Base-by-base conservation (phyloP, 805 yeast species). In the Blastobotrys americana region DNA sequence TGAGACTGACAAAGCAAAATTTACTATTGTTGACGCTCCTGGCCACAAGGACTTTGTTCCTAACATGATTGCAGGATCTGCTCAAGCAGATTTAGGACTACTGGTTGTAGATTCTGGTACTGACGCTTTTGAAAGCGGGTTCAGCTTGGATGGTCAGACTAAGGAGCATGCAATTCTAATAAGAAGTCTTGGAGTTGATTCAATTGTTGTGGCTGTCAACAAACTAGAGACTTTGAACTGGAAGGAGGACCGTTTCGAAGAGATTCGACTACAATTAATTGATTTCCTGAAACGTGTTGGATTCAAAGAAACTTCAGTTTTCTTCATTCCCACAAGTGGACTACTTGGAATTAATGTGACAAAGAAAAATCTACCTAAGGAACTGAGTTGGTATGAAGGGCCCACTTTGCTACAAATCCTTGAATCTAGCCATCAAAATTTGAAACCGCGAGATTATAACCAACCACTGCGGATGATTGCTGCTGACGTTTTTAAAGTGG, bases 11-110 rank as follows among this genome's bases (percentile, higher is more conserved):
- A 59, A 54, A 2, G 69, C 78, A 4, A 64, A 71, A 39, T 82
- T 80, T 58, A 79, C 86, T 0, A 80, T 87, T 3, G 77, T 84
- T 44, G 94, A 84, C 65, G 88, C 94, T 0, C 94, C 94, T 0
- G 94, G 94, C 0, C 94, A 84, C 61, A 71, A 73, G 48, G 93
- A 84, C 56, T 84, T 82, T 60, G 84, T 84, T 25, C 94, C 94
- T 3, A 85, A 82, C 55, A 82, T 84, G 87, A 83, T 84, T 52
- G 83, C 85, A 22, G 94, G 94, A 22, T 82, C 84, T 1, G 66
- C 83, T 2, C 88, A 82, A 55, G 89, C 93, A 0, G 93, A 84
- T 55, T 60, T 80, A 36, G 89, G 89, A 0, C 67, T 84, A 15
- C 67, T 84, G 34, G 85, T 84, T 8, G 77, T 84, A 16, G 94